Conservation (phyloP, 176 grass and related monocot species). For the Phyllostachys edulis region DNA sequence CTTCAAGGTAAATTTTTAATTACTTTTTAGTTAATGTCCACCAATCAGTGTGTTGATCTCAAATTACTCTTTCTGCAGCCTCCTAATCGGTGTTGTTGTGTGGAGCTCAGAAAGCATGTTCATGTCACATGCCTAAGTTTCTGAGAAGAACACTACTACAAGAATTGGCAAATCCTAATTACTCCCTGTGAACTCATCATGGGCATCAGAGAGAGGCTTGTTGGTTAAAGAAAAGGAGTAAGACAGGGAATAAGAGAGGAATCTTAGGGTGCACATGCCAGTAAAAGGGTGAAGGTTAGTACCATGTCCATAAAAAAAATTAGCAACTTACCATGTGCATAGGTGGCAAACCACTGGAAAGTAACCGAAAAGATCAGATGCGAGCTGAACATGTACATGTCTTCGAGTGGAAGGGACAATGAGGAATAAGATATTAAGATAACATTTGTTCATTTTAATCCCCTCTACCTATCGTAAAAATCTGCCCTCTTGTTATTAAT, state of each 20-base stretch:
- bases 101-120: conserved; percentile 32
- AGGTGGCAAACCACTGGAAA: conserved; percentile 49
- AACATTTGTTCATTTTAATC: conserved; percentile 20
- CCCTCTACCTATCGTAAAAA: not conserved
- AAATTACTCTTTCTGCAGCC: conserved; percentile 19
- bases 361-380: conserved; percentile 54
- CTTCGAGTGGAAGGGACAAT: conserved; percentile 88
- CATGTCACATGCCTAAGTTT: conserved; percentile 38
- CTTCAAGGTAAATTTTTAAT: not conserved
- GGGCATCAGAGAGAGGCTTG: conserved; percentile 29
- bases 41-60: not conserved
- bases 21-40: not conserved
- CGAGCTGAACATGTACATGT: conserved; percentile 58
- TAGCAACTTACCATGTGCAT: conserved; percentile 61
- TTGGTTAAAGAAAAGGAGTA: conserved; percentile 39
- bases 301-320: conserved; percentile 23
- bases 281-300: conserved; percentile 54
- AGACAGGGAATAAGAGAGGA: conserved; percentile 31
- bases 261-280: conserved; percentile 52
- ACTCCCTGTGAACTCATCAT: conserved; percentile 45
- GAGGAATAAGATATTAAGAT: conserved; percentile 57
- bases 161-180: conserved; percentile 31
- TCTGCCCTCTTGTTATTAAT: not conserved
- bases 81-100: not conserved
- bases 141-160: not conserved